Evolutionary conservation across 148 eudicot species (phyloP), one percentile per base, ranked within the genome.

Genomic region (Persicaria maculosa): DNA sequence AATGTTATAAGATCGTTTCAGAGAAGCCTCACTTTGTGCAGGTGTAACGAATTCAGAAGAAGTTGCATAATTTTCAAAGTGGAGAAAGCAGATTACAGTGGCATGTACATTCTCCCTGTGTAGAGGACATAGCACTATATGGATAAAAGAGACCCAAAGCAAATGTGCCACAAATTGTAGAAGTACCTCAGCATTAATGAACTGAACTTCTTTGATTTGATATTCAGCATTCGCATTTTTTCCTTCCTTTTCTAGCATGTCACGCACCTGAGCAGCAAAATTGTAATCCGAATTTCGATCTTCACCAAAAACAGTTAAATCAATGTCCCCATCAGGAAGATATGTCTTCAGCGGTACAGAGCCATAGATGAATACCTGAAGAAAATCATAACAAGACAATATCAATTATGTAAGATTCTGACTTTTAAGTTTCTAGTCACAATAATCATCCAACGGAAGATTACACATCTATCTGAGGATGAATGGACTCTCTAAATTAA

Each of bases 261-360:
- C 91, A 36, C 87, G 81, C 62, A 93, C 98, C 80, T 82, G 81
- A 72, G 75, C 79, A 75, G 97, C 98, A 93, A 94, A 93, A 31
- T 80, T 78, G 44, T 88, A 95, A 77, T 87, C 89, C 78, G 82
- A 54, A 62, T 73, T 84, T 47, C 75, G 85, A 78, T 86, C 81
- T 67, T 89, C 80, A 76, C 89, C 81, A 48, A 93, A 91, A 45
- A 89, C 88, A 9, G 97, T 85, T 73, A 93, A 77, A 83, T 93
- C 98, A 50, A 93, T 93, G 79, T 93, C 98, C 58, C 98, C 97
- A 83, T 93, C 98, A 47, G 98, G 98, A 68, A 93, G 84, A 74
- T 93, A 93, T 44, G 98, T 93, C 84, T 91, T 89, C 68, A 93
- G 87, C 52, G 98, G 97, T 55, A 93, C 97, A 78, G 98, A 93